Conservation (phyloP, 2,329 filamentous ascomycete species). For the Rutstroemia sp. region DNA sequence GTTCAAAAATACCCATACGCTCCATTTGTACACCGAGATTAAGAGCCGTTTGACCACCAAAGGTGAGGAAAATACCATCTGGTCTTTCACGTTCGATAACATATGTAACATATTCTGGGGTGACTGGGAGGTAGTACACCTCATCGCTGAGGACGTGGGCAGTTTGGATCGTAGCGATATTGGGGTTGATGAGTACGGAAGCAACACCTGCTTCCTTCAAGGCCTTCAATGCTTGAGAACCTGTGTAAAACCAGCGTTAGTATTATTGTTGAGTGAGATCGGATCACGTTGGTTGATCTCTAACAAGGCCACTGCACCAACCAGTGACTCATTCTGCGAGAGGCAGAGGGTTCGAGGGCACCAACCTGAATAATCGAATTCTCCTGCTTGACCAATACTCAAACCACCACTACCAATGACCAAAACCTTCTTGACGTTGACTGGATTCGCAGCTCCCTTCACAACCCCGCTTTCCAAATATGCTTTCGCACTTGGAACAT, state of each 20-base stretch:
- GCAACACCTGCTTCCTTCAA: conserved; percentile 89
- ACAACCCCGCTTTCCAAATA: conserved; percentile 86
- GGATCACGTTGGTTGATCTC: background rate
- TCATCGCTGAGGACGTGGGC: conserved; percentile 94
- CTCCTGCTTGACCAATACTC: conserved; percentile 93
- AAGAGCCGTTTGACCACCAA: conserved; percentile 93
- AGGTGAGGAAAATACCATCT: conserved; percentile 95
- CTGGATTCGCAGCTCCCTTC: conserved; percentile 64
- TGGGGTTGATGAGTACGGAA: conserved; percentile 93
- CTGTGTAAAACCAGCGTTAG: conserved; percentile 38
- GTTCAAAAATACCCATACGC: conserved; percentile 88
- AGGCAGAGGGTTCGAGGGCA: conserved; percentile 11
- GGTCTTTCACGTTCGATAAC: conserved; percentile 95
- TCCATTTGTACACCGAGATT: conserved; percentile 98
- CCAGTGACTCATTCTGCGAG: conserved; percentile 20
- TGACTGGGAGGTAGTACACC: conserved; percentile 97
- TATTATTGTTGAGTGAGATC: conserved; percentile 10
- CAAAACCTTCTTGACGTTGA: conserved; percentile 93
- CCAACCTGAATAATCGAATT: conserved; percentile 95
- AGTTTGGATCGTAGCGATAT: conserved; percentile 97
- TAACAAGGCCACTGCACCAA: background rate
- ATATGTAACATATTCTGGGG: conserved; percentile 93
- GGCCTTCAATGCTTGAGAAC: conserved; percentile 92
- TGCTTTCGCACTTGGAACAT: conserved; percentile 73
- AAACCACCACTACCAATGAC: conserved; percentile 94